phyloP scores from a whole-genome alignment of 768 basidiomycete genomes.

The Suillus placidus region DNA sequence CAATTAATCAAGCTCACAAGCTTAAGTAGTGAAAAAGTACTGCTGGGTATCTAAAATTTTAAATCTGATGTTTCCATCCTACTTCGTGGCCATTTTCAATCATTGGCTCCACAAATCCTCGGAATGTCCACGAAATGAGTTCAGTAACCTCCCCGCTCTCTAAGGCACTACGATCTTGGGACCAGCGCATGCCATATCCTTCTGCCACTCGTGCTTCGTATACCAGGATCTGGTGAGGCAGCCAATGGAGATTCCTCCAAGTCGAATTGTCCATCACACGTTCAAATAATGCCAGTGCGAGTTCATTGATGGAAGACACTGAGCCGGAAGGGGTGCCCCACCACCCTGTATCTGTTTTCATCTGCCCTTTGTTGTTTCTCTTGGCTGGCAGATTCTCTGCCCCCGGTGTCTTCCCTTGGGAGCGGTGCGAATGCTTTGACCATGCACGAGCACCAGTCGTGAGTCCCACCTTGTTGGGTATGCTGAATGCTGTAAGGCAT shows the following conservation, averaged over 20 bases:
- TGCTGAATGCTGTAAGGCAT: conserved; percentile 54
- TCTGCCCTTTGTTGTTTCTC: conserved; percentile 20
- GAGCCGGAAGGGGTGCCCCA: conserved; percentile 63
- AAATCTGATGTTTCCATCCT: conserved; percentile 55
- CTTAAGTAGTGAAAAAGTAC: background rate
- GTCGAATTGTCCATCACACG: conserved; percentile 53
- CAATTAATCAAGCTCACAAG: background rate
- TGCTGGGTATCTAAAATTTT: background rate
- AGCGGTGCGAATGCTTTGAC: conserved; percentile 68
- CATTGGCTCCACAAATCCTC: conserved; percentile 69
- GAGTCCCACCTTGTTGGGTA: conserved; percentile 52
- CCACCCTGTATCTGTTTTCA: conserved; percentile 45
- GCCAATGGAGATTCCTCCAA: conserved; percentile 69
- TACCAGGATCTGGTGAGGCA: conserved; percentile 62
- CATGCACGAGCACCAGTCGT: conserved; percentile 65
- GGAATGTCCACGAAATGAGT: conserved; percentile 50
- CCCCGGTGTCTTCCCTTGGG: conserved; percentile 22
- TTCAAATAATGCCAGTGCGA: conserved; percentile 53
- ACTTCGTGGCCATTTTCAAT: conserved; percentile 68
- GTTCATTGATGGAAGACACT: conserved; percentile 53
- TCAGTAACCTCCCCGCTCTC: conserved; percentile 15
- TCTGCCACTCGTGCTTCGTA: conserved; percentile 62
- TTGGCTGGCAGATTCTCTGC: background rate
- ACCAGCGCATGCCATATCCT: conserved; percentile 73
- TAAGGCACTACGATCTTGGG: conserved; percentile 43